Evolutionary conservation across 345 rosid genomes (phyloP).

Genomic region (Kandelia obovata): DNA sequence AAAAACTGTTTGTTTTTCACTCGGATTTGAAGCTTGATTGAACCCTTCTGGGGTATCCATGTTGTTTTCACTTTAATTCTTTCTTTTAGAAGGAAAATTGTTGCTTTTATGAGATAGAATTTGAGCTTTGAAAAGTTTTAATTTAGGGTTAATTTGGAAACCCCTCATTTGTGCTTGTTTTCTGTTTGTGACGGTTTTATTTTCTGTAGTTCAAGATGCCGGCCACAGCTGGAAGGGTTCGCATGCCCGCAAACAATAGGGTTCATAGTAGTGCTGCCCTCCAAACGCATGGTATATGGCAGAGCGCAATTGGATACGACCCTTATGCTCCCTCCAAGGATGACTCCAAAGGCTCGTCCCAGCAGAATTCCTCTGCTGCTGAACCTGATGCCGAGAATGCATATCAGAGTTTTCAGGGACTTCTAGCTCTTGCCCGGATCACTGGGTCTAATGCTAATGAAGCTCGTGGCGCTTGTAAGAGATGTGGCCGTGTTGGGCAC

Average conservation of each 20-base stretch:
- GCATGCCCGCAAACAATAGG: conserved; percentile 99
- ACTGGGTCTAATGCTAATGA: conserved; percentile 75
- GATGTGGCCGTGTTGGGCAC: conserved; percentile 93
- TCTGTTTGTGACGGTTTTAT: conserved; percentile 7
- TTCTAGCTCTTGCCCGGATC: conserved; percentile 75
- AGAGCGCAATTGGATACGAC: conserved; percentile 91
- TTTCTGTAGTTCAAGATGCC: conserved; percentile 57
- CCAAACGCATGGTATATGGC: conserved; percentile 98
- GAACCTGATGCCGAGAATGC: conserved; percentile 76
- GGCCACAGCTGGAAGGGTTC: conserved; percentile 99
- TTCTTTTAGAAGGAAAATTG: no score
- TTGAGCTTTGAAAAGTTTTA: not conserved
- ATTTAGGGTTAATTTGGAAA: not conserved
- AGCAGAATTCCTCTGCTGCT: conserved; percentile 31
- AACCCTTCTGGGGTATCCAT: no score
- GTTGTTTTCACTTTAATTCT: no score
- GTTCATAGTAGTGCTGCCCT: conserved; percentile 98
- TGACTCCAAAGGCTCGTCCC: conserved; percentile 51
- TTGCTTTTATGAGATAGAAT: no score
- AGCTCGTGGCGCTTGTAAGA: conserved; percentile 90
- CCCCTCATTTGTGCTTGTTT: not conserved
- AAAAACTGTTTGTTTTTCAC: no score
- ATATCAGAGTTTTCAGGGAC: conserved; percentile 75
- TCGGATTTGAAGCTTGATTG: no score
- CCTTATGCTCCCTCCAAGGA: conserved; percentile 94